Evolutionary conservation across 148 eudicot species (phyloP).

Genomic region (Chenopodium formosanum): DNA sequence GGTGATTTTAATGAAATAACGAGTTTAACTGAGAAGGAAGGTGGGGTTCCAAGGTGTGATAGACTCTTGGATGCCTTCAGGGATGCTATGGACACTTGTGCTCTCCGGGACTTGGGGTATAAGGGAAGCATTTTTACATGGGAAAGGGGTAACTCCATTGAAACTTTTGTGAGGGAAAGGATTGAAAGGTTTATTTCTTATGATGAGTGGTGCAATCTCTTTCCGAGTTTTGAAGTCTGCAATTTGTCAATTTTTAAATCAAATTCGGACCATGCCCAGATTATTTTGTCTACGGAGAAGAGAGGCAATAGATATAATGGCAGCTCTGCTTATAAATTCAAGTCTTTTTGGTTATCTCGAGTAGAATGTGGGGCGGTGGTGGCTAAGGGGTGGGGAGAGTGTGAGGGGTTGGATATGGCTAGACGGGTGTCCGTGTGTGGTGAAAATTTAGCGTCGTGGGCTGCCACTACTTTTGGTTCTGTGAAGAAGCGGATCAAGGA

Average conservation of each 20-base stretch:
- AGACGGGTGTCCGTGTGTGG: no score
- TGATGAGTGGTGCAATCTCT: background rate
- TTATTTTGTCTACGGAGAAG: background rate
- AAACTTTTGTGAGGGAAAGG: background rate
- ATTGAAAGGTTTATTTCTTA: background rate
- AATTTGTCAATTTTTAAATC: background rate
- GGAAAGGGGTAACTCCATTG: background rate
- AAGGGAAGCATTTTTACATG: background rate
- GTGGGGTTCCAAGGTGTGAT: background rate
- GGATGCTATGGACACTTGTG: background rate
- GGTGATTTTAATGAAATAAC: background rate
- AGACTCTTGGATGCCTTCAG: background rate
- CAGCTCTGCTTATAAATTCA: no score
- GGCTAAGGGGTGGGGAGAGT: no score
- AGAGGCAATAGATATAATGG: background rate
- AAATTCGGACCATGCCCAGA: no score
- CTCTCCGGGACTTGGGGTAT: background rate
- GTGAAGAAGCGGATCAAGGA: no score
- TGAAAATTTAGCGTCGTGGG: no score
- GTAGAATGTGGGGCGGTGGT: no score
- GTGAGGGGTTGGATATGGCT: no score
- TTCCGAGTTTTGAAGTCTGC: background rate
- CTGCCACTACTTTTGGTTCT: no score
- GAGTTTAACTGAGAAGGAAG: background rate
- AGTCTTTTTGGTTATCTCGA: no score